A percentile compares a stretch with the other conserved stretches of the same genome.
Evolutionary conservation across 495 filamentous ascomycete genomes (phyloP).

Genomic region (Annulohypoxylon maeteangense): DNA sequence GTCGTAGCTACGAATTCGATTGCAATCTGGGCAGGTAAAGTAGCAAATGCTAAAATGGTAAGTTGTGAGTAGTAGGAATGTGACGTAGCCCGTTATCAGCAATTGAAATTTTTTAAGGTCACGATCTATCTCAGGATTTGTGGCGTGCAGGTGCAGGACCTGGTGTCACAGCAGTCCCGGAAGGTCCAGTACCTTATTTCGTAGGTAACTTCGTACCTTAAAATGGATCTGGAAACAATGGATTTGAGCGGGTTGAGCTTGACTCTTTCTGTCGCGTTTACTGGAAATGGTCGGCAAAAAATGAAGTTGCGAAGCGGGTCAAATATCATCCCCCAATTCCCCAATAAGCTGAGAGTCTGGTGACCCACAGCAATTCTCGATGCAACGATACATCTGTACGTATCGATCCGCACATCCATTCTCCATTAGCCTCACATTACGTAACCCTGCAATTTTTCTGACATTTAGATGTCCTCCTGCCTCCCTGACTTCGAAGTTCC

Average conservation of each 20-base stretch:
- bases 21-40: constrained; percentile 8
- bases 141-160: constrained; percentile 1
- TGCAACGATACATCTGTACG: constrained; percentile 1
- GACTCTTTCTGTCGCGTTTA: constrained; percentile 1
- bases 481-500: background rate
- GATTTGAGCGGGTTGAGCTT: background rate
- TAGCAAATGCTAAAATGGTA: background rate
- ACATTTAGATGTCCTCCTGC: background rate
- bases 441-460: constrained; percentile 23
- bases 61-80: constrained; percentile 35
- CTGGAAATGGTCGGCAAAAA: constrained; percentile 31
- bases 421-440: constrained; percentile 36
- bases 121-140: constrained; percentile 40
- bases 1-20: constrained; percentile 7
- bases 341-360: background rate
- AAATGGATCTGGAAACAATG: constrained; percentile 19
- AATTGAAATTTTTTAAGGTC: constrained; percentile 42
- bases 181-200: constrained; percentile 32
- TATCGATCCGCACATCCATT: constrained; percentile 1
- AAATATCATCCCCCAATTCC: constrained; percentile 21
- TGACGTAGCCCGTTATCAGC: constrained; percentile 36
- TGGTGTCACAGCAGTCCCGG: constrained; percentile 31
- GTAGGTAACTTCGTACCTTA: constrained; percentile 32
- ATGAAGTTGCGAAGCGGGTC: constrained; percentile 39
- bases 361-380: background rate